Conservation (phyloP, 2,329 filamentous ascomycete genomes). For the Fusarium sp. region DNA sequence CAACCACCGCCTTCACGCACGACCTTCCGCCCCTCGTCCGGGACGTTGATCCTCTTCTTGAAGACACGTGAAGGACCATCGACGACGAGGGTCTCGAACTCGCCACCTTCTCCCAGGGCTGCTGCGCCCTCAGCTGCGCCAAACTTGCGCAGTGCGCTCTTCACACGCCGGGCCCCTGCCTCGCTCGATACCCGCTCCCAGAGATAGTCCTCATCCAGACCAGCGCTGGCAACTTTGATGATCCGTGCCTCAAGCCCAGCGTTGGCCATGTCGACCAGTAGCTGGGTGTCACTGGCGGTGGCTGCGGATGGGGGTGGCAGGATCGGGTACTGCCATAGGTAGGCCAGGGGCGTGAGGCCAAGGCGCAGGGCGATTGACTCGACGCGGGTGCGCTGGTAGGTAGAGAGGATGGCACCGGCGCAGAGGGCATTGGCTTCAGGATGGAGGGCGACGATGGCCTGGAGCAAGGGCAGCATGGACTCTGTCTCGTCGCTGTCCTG, state of each 20-base stretch:
- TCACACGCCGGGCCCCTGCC: conserved; percentile 60
- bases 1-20: conserved; percentile 81
- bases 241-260: conserved; percentile 88
- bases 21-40: conserved; percentile 62
- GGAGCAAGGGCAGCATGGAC: conserved; percentile 82
- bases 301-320: conserved; percentile 65
- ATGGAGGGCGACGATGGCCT: conserved; percentile 72
- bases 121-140: conserved; percentile 74
- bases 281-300: conserved; percentile 60
- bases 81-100: conserved; percentile 93
- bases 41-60: conserved; percentile 75
- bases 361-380: conserved; percentile 90
- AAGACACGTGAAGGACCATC: conserved; percentile 82
- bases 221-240: conserved; percentile 94
- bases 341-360: conserved; percentile 85
- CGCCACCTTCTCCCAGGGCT: conserved; percentile 89
- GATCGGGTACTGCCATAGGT: conserved; percentile 90
- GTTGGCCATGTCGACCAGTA: conserved; percentile 85
- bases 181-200: conserved; percentile 81
- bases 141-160: conserved; percentile 73
- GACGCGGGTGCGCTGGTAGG: conserved; percentile 95
- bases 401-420: conserved; percentile 92
- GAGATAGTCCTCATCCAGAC: conserved; percentile 82
- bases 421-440: conserved; percentile 88
- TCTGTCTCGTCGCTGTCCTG: conserved; percentile 83